A percentile compares a stretch with the other conserved stretches of the same genome.
phyloP scores from a whole-genome alignment of 202 grass and related monocot genomes.

The Carex sylvatica region DNA sequence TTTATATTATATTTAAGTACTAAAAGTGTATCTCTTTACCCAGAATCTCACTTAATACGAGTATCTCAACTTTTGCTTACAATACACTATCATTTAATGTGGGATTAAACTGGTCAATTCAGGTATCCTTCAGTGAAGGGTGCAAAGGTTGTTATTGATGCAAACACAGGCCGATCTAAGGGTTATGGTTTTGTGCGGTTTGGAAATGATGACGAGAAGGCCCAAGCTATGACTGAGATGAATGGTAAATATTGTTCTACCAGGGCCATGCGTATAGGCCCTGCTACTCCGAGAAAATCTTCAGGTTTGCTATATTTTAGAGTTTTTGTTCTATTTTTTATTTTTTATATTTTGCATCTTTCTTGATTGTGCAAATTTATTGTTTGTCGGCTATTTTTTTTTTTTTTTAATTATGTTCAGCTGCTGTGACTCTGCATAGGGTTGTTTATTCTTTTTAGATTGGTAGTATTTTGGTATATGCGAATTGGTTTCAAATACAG shows the following conservation, averaged over 20 bases:
- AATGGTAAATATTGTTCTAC: slow-evolving; percentile 91
- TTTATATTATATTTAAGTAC: not conserved
- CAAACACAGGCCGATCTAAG: slow-evolving; percentile 93
- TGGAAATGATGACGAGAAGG: slow-evolving; percentile 88
- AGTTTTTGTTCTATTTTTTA: not conserved
- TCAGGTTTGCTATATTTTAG: slow-evolving; percentile 45
- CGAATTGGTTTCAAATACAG: not conserved
- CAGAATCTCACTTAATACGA: not conserved
- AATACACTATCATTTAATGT: not conserved
- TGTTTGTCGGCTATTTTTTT: not conserved
- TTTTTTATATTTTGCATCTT: not conserved
- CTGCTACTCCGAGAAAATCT: slow-evolving; percentile 89
- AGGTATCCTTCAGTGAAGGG: slow-evolving; percentile 87
- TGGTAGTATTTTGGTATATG: not conserved
- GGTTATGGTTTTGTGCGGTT: slow-evolving; percentile 97
- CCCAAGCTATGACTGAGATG: slow-evolving; percentile 85
- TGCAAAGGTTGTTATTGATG: slow-evolving; percentile 95
- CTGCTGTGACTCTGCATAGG: not conserved
- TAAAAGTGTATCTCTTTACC: not conserved
- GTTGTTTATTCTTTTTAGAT: not conserved
- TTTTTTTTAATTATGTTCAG: not conserved
- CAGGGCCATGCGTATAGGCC: slow-evolving; percentile 89
- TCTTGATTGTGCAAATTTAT: slow-evolving; percentile 3
- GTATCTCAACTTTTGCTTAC: not conserved
- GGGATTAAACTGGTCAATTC: slow-evolving; percentile 12